Percentiles rank a stretch among this genome's conserved stretches.
Evolutionary conservation across 139 green algal genomes (phyloP).

Genomic region (Coccomyxa sp.): DNA sequence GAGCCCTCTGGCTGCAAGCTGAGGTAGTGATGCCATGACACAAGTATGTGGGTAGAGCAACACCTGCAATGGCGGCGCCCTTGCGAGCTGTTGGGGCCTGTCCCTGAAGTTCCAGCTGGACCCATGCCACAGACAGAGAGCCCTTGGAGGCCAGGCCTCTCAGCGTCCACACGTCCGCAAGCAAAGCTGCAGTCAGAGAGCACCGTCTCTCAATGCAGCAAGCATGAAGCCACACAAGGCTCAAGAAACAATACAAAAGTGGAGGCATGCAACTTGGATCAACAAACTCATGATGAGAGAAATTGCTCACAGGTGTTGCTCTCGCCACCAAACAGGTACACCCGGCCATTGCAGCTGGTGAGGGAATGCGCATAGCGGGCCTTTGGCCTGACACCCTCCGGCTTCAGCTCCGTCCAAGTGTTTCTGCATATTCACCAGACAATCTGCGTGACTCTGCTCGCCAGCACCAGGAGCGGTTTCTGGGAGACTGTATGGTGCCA

Average conservation of each 20-base stretch:
- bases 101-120: conserved; percentile 44
- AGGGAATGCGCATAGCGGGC: conserved; percentile 49
- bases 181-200: conserved; percentile 21
- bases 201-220: background rate
- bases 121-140: conserved; percentile 49
- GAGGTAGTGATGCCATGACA: background rate
- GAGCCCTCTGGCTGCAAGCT: background rate
- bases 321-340: conserved; percentile 75
- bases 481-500: too few species aligned
- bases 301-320: conserved; percentile 11
- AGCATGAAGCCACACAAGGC: background rate
- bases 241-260: background rate
- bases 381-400: conserved; percentile 25
- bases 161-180: conserved; percentile 63
- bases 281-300: background rate
- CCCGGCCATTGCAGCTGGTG: conserved; percentile 19
- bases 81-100: conserved; percentile 37
- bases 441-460: background rate
- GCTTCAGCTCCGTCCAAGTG: conserved; percentile 47
- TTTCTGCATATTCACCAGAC: conserved; percentile 19
- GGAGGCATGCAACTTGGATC: background rate
- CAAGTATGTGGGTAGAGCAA: background rate
- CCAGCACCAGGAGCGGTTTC: too few species aligned
- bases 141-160: conserved; percentile 22
- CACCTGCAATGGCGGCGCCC: conserved; percentile 46